Base-by-base conservation (phyloP, 2,329 filamentous ascomycete genomes). In the Peltaster fructicola region DNA sequence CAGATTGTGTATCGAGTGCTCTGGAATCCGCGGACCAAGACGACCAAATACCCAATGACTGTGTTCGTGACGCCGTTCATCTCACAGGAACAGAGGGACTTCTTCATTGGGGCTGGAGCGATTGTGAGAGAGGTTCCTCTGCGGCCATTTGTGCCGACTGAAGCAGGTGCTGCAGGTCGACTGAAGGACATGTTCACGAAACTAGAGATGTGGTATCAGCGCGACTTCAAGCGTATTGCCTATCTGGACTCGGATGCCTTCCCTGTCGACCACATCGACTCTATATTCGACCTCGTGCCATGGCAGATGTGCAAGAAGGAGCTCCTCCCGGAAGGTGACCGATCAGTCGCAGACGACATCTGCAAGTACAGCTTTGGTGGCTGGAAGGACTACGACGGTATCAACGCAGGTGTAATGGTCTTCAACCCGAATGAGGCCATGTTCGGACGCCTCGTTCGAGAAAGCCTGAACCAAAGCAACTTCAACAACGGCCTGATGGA, bases 121-220 rank as follows among this genome's bases (percentile, higher is more conserved):
- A 29, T 36, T 12, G 35, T 38, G 12, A 26, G 29, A 4, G 35
- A 38, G 23, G 25, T 38, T 15, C 33, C 35, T 8, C 23, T 35
- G 18, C 33, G 36, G 16, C 30, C 35, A 1, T 27, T 27, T 7
- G 27, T 29, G 19, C 17, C 29, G 7, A 31, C 31, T 6, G 35
- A n/a, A n/a, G 16, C 28, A 5, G 29, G 10, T n/a, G 13, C 18
- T n/a, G 11, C 12, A 14, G 15, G 14, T 4, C 15, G 23, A 19
- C 34, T 32, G 35, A 28, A 22, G 14, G 35, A 38, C 15, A 24
- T 38, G 32, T 93, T 93, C 45, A 93, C 85, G 38, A 95, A 95
- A 58, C 81, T 95, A 52, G 73, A 79, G 38, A 62, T 95, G 13
- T 95, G 85, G 85, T 77, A 73, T 36, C 77, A 82, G 51, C 73